Base-by-base conservation (phyloP, 2,329 filamentous ascomycete species). In the Rhytidhysteron rufulum region DNA sequence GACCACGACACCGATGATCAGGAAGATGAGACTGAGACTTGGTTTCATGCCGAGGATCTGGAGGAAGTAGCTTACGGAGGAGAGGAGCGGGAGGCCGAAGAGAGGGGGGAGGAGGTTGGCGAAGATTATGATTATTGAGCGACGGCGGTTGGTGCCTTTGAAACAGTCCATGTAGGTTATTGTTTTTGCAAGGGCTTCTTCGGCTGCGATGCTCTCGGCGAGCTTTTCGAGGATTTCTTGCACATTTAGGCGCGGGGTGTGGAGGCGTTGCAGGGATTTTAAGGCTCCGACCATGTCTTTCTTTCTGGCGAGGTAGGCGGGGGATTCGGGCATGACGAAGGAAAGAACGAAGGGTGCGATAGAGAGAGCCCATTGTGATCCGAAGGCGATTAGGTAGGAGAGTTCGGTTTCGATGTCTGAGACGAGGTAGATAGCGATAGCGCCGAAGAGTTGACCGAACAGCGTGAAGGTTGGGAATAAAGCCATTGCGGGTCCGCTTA, bases 281-380 rank as follows among this genome's bases (percentile, higher is more conserved):
- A 71, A 53, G 2, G 71, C 67, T 25, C 68, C 50, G 1, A 48
- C 50, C 4, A 62, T 47, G 8, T 60, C 55, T 3, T 57, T 60
- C 34, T 61, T 66, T 2, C 66, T 63, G 3, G 76, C 48, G 1
- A 74, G 59, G 36, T 67, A 74, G 0, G 70, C 61, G 0, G 74
- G 74, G n/a, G 68, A 72, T 46, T 77, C 73, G 0, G 73, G 74
- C 20, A 76, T 57, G 34, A 70, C 15, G n/a, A 71, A 45, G 0
- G 69, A 55, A 10, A 70, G 43, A n/a, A 65, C 8, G 13, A 73
- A 49, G 0, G 70, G 62, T 1, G 68, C 40, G 1, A 57, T 45
- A 2, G 67, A 63, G 37, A 63, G 61, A 0, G 58, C 47, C 67
- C 68, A 71, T 37, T 69, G 66, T 0, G 67, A 60, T 0, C 57